Evolutionary conservation across 1,284 basidiomycete species (phyloP), one percentile per base, ranked within the genome.

Genomic region (Ustilago nuda): DNA sequence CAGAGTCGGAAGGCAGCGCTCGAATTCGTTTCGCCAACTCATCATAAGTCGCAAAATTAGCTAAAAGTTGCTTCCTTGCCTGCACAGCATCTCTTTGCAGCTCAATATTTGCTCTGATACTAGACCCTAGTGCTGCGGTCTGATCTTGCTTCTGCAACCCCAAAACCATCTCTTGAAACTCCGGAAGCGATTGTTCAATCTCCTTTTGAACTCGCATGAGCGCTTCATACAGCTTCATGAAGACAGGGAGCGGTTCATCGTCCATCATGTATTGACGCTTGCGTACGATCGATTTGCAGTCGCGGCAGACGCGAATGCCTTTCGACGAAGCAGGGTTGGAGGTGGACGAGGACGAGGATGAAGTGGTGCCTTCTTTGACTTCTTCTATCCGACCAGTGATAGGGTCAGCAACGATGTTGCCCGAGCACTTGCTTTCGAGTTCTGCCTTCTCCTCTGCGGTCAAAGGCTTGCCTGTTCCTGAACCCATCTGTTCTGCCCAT

Each of bases 11-110:
- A 7, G 92, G 92, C 23, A 96, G 87, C 68, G 88, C 88, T 57
- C 91, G 90, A 78, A 98, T 93, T 37, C 92, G 91, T 84, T 95
- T 96, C 0, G 94, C 90, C 5, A 98, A 87, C 51, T 91, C 90
- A 81, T 99, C 96, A 86, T 98, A 98, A 65, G 92, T 91, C 8
- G 91, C 89, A 85, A 97, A 94, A 2, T 92, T 90, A 53, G 93
- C 91, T 8, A 97, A 86, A 11, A 98, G 89, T 17, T 91, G 90
- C 82, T 94, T 95, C 65, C 94, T 90, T 0, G 90, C 89, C 3
- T 89, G 88, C 11, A 91, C 88, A 2, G 92, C 92, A 83, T 94
- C 85, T n/a, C 81, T 70, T 36, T 87, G 83, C 6, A 87, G 72
- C 45, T 66, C 60, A 72, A 86, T 48, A 77, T 82, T 72, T 78